A percentile compares a stretch with the other conserved stretches of the same genome.
phyloP scores from a whole-genome alignment of 2,329 filamentous ascomycete genomes.

The Exophiala oligosperma region DNA sequence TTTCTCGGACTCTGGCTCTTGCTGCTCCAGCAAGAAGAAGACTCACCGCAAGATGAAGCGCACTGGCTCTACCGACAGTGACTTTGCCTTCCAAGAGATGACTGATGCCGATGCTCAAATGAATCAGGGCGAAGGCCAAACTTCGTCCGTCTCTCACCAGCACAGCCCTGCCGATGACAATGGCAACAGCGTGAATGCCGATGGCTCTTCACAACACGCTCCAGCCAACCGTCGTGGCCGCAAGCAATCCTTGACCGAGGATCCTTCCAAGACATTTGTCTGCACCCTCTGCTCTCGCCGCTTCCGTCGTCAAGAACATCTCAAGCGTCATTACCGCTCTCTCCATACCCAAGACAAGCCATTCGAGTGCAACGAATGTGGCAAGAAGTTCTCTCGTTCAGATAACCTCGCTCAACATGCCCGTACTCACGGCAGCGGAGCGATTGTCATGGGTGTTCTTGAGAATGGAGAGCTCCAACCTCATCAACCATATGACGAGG shows the following conservation, averaged over 20 bases:
- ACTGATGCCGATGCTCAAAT: slow-evolving; percentile 35
- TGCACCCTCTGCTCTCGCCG: slow-evolving; percentile 95
- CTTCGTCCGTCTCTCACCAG: slow-evolving; percentile 41
- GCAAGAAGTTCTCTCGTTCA: slow-evolving; percentile 98
- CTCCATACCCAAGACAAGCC: slow-evolving; percentile 99
- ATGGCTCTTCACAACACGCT: slow-evolving; percentile 31
- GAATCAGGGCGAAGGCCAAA: slow-evolving; percentile 46
- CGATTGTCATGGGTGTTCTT: slow-evolving; percentile 86
- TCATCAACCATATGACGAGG: slow-evolving; percentile 54
- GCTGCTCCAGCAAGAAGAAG: slow-evolving; percentile 45
- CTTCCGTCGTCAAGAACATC: slow-evolving; percentile 96
- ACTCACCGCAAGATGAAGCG: slow-evolving; percentile 40
- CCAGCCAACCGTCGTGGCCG: slow-evolving; percentile 88
- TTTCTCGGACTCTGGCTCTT: slow-evolving; percentile 51
- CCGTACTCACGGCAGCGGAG: slow-evolving; percentile 85
- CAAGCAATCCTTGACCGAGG: slow-evolving; percentile 97
- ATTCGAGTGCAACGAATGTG: slow-evolving; percentile 95
- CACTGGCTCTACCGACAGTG: slow-evolving; percentile 32
- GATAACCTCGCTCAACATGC: slow-evolving; percentile 97
- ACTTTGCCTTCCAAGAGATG: slow-evolving; percentile 33
- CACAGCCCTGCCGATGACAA: slow-evolving; percentile 47
- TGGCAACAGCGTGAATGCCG: slow-evolving; percentile 36
- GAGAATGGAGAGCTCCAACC: slow-evolving; percentile 63
- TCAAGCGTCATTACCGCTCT: slow-evolving; percentile 97
- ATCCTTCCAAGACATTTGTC: slow-evolving; percentile 97